Evolutionary conservation across 208 protist species (phyloP).

Genomic region (Trypanosoma brucei): DNA sequence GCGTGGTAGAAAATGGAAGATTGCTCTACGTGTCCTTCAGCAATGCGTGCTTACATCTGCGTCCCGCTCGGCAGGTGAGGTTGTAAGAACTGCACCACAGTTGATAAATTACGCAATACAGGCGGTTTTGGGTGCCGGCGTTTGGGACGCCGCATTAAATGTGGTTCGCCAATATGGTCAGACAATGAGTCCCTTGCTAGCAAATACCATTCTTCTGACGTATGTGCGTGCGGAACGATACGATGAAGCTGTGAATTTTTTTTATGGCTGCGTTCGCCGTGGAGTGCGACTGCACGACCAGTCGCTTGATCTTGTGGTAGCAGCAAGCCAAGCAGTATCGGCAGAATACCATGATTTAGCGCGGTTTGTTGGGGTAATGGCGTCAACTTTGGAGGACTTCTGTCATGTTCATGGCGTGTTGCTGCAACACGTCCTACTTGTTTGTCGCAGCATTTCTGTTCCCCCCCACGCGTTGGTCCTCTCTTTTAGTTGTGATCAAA

Average conservation of each 20-base stretch:
- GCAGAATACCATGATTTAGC: constrained; percentile 60
- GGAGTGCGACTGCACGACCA: constrained; percentile 56
- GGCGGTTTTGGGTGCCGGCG: constrained; percentile 42
- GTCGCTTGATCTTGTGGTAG: constrained; percentile 56
- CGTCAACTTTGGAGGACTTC: constrained; percentile 74
- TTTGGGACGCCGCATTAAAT: constrained; percentile 45
- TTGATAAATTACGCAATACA: constrained; percentile 43
- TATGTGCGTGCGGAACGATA: constrained; percentile 47
- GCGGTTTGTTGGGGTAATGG: constrained; percentile 53
- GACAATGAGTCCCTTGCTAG: constrained; percentile 47
- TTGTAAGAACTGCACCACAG: constrained; percentile 28
- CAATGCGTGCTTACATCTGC: constrained; percentile 55
- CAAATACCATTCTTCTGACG: constrained; percentile 47
- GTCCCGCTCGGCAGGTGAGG: neutral
- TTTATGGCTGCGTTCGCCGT: constrained; percentile 54
- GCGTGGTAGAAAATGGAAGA: constrained; percentile 50
- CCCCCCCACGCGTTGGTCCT: constrained; percentile 7
- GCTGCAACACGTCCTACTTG: constrained; percentile 68
- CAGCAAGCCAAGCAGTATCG: constrained; percentile 54
- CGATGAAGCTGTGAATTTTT: constrained; percentile 69
- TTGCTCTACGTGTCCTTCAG: constrained; percentile 58
- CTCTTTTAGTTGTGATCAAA: neutral
- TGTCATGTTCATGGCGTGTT: constrained; percentile 56
- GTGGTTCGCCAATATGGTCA: constrained; percentile 39
- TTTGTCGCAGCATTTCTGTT: constrained; percentile 30